These are phyloP conservation scores for Aspergillus leporis DNA, from an alignment of 495 filamentous ascomycete species.

Conservation along the genomic window DNA sequence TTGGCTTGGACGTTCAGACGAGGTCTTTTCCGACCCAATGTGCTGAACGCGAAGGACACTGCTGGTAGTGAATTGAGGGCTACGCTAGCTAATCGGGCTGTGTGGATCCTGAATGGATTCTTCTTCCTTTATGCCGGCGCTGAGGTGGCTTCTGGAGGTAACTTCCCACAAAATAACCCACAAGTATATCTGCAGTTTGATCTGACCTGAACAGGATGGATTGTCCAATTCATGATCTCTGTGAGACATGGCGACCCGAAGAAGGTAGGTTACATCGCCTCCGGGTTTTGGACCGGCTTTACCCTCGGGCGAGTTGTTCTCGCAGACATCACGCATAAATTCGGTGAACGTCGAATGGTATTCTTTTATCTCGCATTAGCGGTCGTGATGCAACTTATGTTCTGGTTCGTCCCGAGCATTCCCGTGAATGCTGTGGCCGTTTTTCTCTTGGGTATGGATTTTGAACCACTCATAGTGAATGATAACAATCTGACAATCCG, in stretches of 20 bases:
- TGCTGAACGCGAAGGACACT: slow-evolving; percentile 18
- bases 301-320: slow-evolving; percentile 56
- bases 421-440: slow-evolving; percentile 64
- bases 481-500: slow-evolving; percentile 7
- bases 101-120: slow-evolving; percentile 52
- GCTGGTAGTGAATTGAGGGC: slow-evolving; percentile 23
- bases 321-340: slow-evolving; percentile 53
- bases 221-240: slow-evolving; percentile 65
- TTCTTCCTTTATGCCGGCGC: slow-evolving; percentile 53
- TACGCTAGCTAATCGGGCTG: slow-evolving; percentile 22
- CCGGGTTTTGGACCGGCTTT: slow-evolving; percentile 73
- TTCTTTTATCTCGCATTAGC: slow-evolving; percentile 44
- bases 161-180: slow-evolving; percentile 1
- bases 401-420: slow-evolving; percentile 54
- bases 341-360: slow-evolving; percentile 52
- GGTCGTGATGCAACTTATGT: slow-evolving; percentile 50
- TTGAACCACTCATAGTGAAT: not conserved
- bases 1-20: slow-evolving; percentile 24
- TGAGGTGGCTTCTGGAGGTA: slow-evolving; percentile 44
- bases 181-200: not conserved
- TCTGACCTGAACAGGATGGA: slow-evolving; percentile 53
- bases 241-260: slow-evolving; percentile 58
- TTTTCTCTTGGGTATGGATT: slow-evolving; percentile 55
- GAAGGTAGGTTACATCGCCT: slow-evolving; percentile 70
- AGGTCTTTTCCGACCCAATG: slow-evolving; percentile 26